Conservation (phyloP, 495 filamentous ascomycete genomes). For the Podospora sp. region DNA sequence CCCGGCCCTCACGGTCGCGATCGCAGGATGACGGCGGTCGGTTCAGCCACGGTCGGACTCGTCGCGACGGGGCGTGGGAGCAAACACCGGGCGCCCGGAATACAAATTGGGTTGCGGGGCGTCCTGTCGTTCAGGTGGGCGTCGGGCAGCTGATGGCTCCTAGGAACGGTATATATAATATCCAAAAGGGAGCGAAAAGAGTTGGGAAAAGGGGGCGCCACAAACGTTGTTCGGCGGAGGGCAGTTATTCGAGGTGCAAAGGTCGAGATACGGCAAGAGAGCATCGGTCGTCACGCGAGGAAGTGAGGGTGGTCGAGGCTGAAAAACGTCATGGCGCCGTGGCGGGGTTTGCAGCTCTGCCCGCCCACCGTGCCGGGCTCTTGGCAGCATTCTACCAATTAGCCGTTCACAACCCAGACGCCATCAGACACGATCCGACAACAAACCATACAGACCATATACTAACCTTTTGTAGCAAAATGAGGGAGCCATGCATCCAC, state of each 20-base stretch:
- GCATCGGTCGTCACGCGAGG: neutral
- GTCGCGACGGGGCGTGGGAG: neutral
- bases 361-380: neutral
- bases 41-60: neutral
- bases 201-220: neutral
- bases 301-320: conserved; percentile 20
- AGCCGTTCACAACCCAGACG: neutral
- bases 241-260: neutral
- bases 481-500: neutral
- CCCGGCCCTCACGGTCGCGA: neutral
- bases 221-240: neutral
- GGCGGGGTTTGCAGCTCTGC: conserved; percentile 14
- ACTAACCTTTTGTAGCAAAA: neutral
- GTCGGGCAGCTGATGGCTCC: neutral
- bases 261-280: conserved; percentile 1
- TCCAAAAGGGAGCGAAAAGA: neutral
- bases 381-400: conserved; percentile 3
- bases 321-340: conserved; percentile 31
- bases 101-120: neutral
- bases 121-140: neutral
- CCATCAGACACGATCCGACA: no score
- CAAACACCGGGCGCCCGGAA: neutral
- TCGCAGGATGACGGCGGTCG: neutral
- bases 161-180: neutral
- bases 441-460: no score